Conservation (phyloP, 257 asterid species). For the Rauvolfia tetraphylla region DNA sequence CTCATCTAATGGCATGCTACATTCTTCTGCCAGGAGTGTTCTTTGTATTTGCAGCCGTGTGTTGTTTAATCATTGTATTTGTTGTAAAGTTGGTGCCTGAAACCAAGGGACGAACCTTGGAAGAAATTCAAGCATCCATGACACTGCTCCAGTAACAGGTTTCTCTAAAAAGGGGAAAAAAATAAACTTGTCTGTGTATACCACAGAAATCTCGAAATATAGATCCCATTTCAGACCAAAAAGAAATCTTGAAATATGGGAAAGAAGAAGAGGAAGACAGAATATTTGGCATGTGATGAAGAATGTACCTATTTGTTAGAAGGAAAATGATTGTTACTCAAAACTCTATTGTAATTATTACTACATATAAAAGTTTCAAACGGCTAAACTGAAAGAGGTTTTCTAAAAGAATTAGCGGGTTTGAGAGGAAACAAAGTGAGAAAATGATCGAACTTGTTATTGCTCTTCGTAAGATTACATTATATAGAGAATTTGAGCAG, state of each 20-base stretch:
- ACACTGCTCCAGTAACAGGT: slow-evolving; percentile 10
- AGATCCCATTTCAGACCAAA: too few relatives aligned
- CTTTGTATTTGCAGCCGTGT: slow-evolving; percentile 23
- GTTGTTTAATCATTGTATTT: slow-evolving; percentile 44
- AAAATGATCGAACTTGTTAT: too few relatives aligned
- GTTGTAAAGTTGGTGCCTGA: slow-evolving; percentile 72
- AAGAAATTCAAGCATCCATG: slow-evolving; percentile 53
- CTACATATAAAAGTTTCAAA: too few relatives aligned
- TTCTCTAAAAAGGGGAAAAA: not conserved
- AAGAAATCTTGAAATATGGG: not conserved
- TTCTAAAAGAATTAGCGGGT: too few relatives aligned
- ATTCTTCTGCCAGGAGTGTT: slow-evolving; percentile 14
- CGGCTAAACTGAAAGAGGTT: too few relatives aligned
- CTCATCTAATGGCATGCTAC: not conserved
- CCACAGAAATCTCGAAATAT: too few relatives aligned
- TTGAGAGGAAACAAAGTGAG: too few relatives aligned
- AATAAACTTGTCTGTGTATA: not conserved
- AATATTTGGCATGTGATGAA: not conserved
- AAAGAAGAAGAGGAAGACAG: not conserved
- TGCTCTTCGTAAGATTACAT: too few relatives aligned
- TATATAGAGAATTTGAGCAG: too few relatives aligned
- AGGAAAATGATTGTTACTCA: too few relatives aligned
- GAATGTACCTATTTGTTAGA: too few relatives aligned
- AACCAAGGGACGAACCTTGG: slow-evolving; percentile 79
- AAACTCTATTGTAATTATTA: too few relatives aligned